Percentiles rank a stretch among this genome's conserved stretches.
Evolutionary conservation across 176 grass and related monocot genomes (phyloP).

Genomic region (Oryza brachyantha): DNA sequence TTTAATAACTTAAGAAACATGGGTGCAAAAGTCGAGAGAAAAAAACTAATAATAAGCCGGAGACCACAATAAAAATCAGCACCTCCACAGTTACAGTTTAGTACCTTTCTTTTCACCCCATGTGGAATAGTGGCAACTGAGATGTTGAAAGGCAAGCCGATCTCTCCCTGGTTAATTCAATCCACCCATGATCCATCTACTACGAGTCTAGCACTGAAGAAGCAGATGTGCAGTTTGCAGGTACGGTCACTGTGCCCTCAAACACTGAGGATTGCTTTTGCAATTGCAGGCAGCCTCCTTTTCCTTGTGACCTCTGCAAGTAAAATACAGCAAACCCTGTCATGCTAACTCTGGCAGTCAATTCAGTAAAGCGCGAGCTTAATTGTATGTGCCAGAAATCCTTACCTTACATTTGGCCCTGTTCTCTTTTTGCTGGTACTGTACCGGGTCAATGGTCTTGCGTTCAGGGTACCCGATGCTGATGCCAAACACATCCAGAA

Average conservation of each 20-base stretch:
- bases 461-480: neutral
- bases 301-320: neutral
- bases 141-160: neutral
- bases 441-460: neutral
- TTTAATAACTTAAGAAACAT: too few relatives aligned
- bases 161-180: neutral
- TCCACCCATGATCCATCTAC: neutral
- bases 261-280: neutral
- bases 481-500: neutral
- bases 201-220: neutral
- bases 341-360: neutral
- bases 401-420: neutral
- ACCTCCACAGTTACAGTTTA: neutral
- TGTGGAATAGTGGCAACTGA: neutral
- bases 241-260: too few relatives aligned
- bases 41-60: too few relatives aligned
- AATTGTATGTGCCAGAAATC: neutral
- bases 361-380: neutral
- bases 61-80: neutral
- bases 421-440: neutral
- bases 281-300: neutral
- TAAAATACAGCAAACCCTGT: neutral
- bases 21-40: too few relatives aligned
- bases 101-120: neutral
- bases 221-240: neutral